Evolutionary conservation across 495 filamentous ascomycete genomes (phyloP).

Genomic region (Daldinia bambusicola): DNA sequence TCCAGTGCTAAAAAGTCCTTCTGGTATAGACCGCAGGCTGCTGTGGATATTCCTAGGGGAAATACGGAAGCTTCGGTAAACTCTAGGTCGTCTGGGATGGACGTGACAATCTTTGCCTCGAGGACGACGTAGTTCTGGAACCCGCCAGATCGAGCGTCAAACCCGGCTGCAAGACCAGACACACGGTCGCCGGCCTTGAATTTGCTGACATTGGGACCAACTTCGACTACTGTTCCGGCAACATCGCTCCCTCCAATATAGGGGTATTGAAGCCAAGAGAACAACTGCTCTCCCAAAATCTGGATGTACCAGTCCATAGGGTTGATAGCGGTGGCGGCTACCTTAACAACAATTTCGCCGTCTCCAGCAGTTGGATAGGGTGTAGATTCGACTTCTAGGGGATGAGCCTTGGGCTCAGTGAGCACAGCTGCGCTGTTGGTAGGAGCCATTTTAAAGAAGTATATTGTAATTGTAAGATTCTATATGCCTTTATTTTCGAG

Average conservation of each 20-base stretch:
- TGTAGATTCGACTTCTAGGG: constrained; percentile 8
- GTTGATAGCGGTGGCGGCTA: constrained; percentile 51
- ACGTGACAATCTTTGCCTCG: constrained; percentile 29
- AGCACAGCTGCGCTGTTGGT: constrained; percentile 33
- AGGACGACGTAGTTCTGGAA: constrained; percentile 55
- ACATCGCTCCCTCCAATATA: constrained; percentile 62
- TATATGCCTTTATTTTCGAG: background rate
- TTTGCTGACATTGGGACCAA: constrained; percentile 56
- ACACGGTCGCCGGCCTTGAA: constrained; percentile 63
- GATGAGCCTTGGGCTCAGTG: constrained; percentile 25
- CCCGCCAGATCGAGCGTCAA: constrained; percentile 40
- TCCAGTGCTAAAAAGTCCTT: constrained; percentile 51
- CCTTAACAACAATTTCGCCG: constrained; percentile 46
- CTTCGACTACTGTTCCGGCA: constrained; percentile 61
- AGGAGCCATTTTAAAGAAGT: constrained; percentile 32
- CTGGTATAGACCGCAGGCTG: constrained; percentile 57
- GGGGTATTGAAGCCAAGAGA: constrained; percentile 53
- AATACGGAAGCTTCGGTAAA: constrained; percentile 58
- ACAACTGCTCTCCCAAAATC: constrained; percentile 30
- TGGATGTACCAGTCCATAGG: constrained; percentile 58
- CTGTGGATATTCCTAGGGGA: constrained; percentile 60
- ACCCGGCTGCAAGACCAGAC: constrained; percentile 39
- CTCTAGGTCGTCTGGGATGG: constrained; percentile 54
- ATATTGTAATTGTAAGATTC: background rate
- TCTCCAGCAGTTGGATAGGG: constrained; percentile 34